Evolutionary conservation across 768 basidiomycete genomes (phyloP).

Genomic region (Lactarius indigo): DNA sequence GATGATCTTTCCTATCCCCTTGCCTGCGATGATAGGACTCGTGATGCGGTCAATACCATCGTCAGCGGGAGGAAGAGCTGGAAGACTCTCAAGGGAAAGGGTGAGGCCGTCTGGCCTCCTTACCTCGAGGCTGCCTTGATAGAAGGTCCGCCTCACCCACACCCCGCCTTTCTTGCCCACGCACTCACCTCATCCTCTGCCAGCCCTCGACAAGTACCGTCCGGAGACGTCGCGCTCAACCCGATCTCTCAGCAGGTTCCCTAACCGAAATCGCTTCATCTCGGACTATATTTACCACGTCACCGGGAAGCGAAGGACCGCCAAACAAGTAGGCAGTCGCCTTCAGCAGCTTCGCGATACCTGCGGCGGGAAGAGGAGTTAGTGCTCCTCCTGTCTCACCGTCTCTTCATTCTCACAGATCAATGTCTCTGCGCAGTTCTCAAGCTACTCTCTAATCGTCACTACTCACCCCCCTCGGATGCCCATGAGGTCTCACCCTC

Average conservation of each 20-base stretch:
- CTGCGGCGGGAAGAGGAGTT: slow-evolving; percentile 66
- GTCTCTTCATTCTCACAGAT: slow-evolving; percentile 13
- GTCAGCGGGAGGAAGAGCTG: slow-evolving; percentile 69
- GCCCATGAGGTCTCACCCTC: slow-evolving; percentile 18
- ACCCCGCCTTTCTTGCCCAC: not conserved
- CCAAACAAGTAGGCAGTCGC: slow-evolving; percentile 79
- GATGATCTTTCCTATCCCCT: slow-evolving; percentile 26
- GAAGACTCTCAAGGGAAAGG: slow-evolving; percentile 65
- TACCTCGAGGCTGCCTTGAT: slow-evolving; percentile 74
- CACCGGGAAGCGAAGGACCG: slow-evolving; percentile 67
- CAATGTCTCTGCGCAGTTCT: slow-evolving; percentile 16
- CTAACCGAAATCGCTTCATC: slow-evolving; percentile 76
- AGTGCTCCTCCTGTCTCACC: slow-evolving; percentile 33
- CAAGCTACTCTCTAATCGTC: slow-evolving; percentile 28
- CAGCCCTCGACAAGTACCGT: slow-evolving; percentile 68
- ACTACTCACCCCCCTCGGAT: slow-evolving; percentile 21
- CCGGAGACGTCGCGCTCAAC: slow-evolving; percentile 73
- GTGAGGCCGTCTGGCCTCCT: slow-evolving; percentile 77
- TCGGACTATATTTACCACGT: slow-evolving; percentile 69
- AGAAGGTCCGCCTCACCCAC: slow-evolving; percentile 47
- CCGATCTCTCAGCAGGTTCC: slow-evolving; percentile 68
- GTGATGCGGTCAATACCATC: slow-evolving; percentile 62
- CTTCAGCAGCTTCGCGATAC: slow-evolving; percentile 76
- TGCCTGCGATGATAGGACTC: slow-evolving; percentile 28
- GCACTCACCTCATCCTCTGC: slow-evolving; percentile 16